Base-by-base conservation (phyloP, 306 rosid species). In the Rosa persica region DNA sequence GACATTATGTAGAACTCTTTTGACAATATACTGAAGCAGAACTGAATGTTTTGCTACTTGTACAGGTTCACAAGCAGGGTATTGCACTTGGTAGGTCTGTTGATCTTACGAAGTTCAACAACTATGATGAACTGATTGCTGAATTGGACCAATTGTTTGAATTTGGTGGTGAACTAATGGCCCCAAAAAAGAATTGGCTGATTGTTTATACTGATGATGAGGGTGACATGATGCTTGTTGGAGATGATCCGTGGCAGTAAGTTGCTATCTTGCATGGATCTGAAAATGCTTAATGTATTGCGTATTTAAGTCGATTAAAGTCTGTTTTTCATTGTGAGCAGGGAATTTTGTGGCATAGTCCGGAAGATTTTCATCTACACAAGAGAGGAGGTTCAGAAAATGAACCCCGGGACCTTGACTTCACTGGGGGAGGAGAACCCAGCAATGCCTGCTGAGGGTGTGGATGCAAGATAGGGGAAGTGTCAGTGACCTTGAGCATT, bases 191-290 rank as follows among this genome's bases (percentile, higher is more conserved):
- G 87, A 90, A 89, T 61, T 95, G 98, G 99, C 83, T 93, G 78
- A 81, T 93, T 71, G 97, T 95, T 47, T 95, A 87, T 76, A 95
- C 98, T 0, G 99, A 95, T 23, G 89, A 91, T 64, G 99, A 95
- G 85, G 97, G 90, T 12, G 99, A 95, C 83, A 93, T 91, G 93
- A 95, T 95, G 99, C 99, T 95, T 76, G 99, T 91, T 76, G 99
- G 99, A 38, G 99, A 95, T 78, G 99, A 95, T 88, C 99, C 99
- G 1, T 95, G 98, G 99, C 97, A 79, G 99, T 95, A 91, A 89
- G 99, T 58, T 83, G 75, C 77, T 54, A 12, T 72, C 76, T 65
- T 76, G 34, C 43, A 8, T 77, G n/a, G 8, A 4, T 76, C 64
- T 81, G 49, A 46, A 47, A 57, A 17, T 40, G 27, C 60, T 25